These are phyloP conservation scores for Suillus fuscotomentosus DNA, from an alignment of 768 basidiomycete species.

Conservation along the genomic window DNA sequence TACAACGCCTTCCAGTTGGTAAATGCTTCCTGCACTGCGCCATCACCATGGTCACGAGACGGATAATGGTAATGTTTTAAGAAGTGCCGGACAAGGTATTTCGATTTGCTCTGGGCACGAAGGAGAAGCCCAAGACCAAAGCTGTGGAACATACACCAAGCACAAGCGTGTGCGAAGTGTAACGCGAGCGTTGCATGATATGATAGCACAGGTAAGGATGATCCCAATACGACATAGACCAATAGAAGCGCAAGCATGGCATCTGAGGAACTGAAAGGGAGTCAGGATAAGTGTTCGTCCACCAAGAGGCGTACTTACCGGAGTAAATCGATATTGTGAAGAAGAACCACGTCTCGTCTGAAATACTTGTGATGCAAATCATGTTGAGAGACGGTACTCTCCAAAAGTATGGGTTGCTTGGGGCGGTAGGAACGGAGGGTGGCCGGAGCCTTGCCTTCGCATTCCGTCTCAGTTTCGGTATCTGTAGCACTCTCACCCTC, in stretches of 20 bases:
- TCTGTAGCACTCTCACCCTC: constrained; percentile 77
- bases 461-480: constrained; percentile 64
- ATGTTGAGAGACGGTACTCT: constrained; percentile 65
- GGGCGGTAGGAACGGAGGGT: background rate
- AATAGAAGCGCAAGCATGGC: constrained; percentile 76
- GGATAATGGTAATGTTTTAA: constrained; percentile 93
- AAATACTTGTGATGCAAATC: constrained; percentile 91
- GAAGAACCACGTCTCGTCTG: constrained; percentile 77
- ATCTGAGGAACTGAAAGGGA: constrained; percentile 69
- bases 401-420: constrained; percentile 9
- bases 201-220: constrained; percentile 60
- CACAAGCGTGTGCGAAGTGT: constrained; percentile 79
- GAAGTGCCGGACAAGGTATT: constrained; percentile 92
- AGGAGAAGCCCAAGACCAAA: constrained; percentile 85
- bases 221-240: constrained; percentile 58
- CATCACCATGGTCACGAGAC: constrained; percentile 60
- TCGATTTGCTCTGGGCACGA: constrained; percentile 78
- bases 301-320: constrained; percentile 47
- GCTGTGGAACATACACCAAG: constrained; percentile 87
- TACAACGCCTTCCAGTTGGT: constrained; percentile 93
- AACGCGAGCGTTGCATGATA: constrained; percentile 50
- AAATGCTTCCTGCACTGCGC: constrained; percentile 92
- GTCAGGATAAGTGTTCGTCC: background rate
- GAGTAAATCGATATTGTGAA: constrained; percentile 81
- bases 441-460: constrained; percentile 43